Conservation (phyloP, 2,329 filamentous ascomycete species). For the Xylariales sp. region DNA sequence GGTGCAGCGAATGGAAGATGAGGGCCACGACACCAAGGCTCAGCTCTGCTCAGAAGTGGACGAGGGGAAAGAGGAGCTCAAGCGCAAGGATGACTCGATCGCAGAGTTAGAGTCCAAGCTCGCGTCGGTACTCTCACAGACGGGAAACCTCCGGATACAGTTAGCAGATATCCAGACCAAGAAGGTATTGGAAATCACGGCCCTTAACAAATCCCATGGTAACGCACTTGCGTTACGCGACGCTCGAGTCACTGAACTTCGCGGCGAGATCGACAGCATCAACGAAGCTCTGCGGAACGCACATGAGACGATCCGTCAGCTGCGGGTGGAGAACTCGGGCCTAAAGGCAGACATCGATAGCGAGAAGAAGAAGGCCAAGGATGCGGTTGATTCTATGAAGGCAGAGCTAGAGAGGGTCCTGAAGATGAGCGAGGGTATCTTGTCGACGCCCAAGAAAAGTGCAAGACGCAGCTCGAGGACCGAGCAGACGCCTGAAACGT, state of each 20-base stretch:
- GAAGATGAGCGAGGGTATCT: constrained; percentile 40
- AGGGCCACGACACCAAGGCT: constrained; percentile 27
- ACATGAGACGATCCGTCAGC: constrained; percentile 38
- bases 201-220: constrained; percentile 38
- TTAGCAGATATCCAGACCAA: constrained; percentile 26
- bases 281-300: constrained; percentile 41
- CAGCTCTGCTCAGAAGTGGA: constrained; percentile 31
- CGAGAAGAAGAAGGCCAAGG: constrained; percentile 35
- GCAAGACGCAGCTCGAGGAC: constrained; percentile 5
- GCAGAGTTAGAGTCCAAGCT: constrained; percentile 42
- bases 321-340: constrained; percentile 42
- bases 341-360: constrained; percentile 31
- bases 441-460: constrained; percentile 27
- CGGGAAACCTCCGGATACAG: constrained; percentile 29
- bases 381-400: constrained; percentile 45
- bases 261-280: constrained; percentile 17
- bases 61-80: constrained; percentile 10
- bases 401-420: constrained; percentile 46
- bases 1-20: constrained; percentile 43
- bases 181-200: constrained; percentile 20
- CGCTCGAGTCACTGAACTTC: constrained; percentile 42
- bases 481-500: neutral
- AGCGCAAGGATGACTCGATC: constrained; percentile 29
- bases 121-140: constrained; percentile 32
- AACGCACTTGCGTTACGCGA: constrained; percentile 46